These are phyloP conservation scores for Candida suzukii DNA, from an alignment of 805 yeast species.

Conservation along the genomic window DNA sequence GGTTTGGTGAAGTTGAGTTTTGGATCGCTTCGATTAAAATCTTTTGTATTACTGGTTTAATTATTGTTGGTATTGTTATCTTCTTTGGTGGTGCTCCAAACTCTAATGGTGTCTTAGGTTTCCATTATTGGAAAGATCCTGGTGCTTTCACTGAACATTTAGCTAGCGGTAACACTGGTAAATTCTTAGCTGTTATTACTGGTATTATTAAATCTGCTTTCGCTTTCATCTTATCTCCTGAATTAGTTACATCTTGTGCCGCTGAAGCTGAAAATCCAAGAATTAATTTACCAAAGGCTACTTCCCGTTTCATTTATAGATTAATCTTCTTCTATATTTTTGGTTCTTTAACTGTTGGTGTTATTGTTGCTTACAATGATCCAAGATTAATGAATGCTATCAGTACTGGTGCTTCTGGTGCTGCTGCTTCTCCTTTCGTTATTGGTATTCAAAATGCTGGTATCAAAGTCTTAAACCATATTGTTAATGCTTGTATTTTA, in stretches of 20 bases:
- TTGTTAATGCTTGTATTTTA: slow-evolving; percentile 68
- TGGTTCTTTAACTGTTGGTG: slow-evolving; percentile 37
- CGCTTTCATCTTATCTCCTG: slow-evolving; percentile 37
- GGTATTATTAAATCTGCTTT: slow-evolving; percentile 59
- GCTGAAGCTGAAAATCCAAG: slow-evolving; percentile 27
- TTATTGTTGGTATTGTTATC: slow-evolving; percentile 47
- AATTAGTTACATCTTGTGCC: slow-evolving; percentile 24
- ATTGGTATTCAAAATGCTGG: slow-evolving; percentile 70
- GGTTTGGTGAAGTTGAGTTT: slow-evolving; percentile 50
- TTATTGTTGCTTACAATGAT: slow-evolving; percentile 38
- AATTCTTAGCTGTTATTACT: slow-evolving; percentile 57
- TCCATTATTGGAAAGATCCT: slow-evolving; percentile 32
- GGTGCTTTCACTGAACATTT: slow-evolving; percentile 42
- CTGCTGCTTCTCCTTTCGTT: slow-evolving; percentile 82
- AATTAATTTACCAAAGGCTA: slow-evolving; percentile 25
- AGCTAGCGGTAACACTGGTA: slow-evolving; percentile 48
- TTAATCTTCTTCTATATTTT: slow-evolving; percentile 23
- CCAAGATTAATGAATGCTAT: slow-evolving; percentile 31
- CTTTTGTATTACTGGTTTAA: slow-evolving; percentile 54
- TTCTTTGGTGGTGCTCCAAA: slow-evolving; percentile 64
- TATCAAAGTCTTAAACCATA: slow-evolving; percentile 63
- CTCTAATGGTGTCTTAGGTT: slow-evolving; percentile 34
- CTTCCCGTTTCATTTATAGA: slow-evolving; percentile 24
- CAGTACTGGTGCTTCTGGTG: slow-evolving; percentile 46
- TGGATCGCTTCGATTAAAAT: slow-evolving; percentile 64